Conservation (phyloP, 2,329 filamentous ascomycete genomes). For the Dactylellina leptospora region DNA sequence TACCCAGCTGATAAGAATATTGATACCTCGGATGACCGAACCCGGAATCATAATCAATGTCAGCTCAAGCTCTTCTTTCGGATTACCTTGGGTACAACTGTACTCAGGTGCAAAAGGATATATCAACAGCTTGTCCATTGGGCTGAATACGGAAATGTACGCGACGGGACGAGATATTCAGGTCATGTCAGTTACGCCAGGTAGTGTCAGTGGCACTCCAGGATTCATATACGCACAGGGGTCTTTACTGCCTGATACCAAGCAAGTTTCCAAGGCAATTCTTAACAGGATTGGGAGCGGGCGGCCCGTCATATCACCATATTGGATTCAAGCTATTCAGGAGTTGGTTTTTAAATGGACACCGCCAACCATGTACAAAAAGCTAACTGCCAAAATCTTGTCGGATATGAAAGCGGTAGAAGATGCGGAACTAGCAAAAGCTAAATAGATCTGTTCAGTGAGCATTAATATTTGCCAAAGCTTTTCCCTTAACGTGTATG, state of each 20-base stretch:
- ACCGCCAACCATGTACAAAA: conserved; percentile 26
- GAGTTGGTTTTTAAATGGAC: conserved; percentile 19
- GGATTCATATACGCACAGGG: conserved; percentile 13
- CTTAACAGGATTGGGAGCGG: conserved; percentile 29
- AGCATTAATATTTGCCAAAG: background rate
- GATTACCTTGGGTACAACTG: conserved; percentile 40
- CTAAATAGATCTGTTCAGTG: background rate
- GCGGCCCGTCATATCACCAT: conserved; percentile 23
- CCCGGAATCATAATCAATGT: conserved; percentile 41
- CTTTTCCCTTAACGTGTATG: no score
- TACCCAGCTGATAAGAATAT: conserved; percentile 27
- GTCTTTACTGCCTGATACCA: conserved; percentile 19
- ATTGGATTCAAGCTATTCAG: conserved; percentile 34
- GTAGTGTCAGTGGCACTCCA: conserved; percentile 24
- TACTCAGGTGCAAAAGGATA: conserved; percentile 34
- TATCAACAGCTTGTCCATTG: conserved; percentile 38
- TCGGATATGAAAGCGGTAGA: conserved; percentile 26
- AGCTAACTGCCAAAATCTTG: conserved; percentile 23
- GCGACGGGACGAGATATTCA: conserved; percentile 38
- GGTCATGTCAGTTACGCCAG: conserved; percentile 32
- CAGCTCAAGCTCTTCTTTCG: conserved; percentile 22
- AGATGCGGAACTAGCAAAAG: conserved; percentile 13
- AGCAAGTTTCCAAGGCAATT: conserved; percentile 32
- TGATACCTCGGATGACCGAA: conserved; percentile 41
- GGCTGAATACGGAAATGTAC: conserved; percentile 36